These are phyloP conservation scores for Priceomyces fermenticarens DNA, from an alignment of 805 yeast species.

Conservation along the genomic window DNA sequence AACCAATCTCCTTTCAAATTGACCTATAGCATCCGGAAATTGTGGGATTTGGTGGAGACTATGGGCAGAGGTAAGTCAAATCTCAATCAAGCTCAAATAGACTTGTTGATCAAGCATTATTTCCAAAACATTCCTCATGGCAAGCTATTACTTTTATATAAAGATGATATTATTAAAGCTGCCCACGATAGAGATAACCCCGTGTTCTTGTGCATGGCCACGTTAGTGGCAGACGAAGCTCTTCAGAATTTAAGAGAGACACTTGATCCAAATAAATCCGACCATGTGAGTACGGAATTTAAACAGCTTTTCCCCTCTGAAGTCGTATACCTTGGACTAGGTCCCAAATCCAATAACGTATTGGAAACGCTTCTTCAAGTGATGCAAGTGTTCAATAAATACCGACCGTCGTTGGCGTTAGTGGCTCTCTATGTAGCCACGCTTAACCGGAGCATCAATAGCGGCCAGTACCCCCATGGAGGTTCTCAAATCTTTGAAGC, in stretches of 20 bases:
- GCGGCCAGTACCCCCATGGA: slow-evolving; percentile 15
- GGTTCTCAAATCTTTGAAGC: slow-evolving; percentile 12
- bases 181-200: slow-evolving; percentile 21
- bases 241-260: slow-evolving; percentile 17
- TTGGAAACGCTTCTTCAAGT: slow-evolving; percentile 13
- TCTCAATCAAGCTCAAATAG: slow-evolving; percentile 19
- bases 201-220: slow-evolving; percentile 26
- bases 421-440: slow-evolving; percentile 19
- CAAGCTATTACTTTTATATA: slow-evolving; percentile 22
- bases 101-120: slow-evolving; percentile 30
- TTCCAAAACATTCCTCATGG: slow-evolving; percentile 23
- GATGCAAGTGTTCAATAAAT: slow-evolving; percentile 1
- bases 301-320: slow-evolving; percentile 24
- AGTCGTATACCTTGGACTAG: slow-evolving; percentile 12
- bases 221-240: slow-evolving; percentile 30
- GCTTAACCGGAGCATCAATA: slow-evolving; percentile 19
- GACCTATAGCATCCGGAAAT: slow-evolving; percentile 6
- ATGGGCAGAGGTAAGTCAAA: slow-evolving; percentile 16
- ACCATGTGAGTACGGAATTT: slow-evolving; percentile 12
- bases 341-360: slow-evolving; percentile 11
- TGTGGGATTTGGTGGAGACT: slow-evolving; percentile 25
- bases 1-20: background rate
- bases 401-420: slow-evolving; percentile 12
- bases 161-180: slow-evolving; percentile 18
- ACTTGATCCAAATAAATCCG: slow-evolving; percentile 5